Percentiles rank a stretch among this genome's conserved stretches.
These are phyloP conservation scores for Mollisia scopiformis DNA, from an alignment of 2,329 filamentous ascomycete species.

Conservation along the genomic window DNA sequence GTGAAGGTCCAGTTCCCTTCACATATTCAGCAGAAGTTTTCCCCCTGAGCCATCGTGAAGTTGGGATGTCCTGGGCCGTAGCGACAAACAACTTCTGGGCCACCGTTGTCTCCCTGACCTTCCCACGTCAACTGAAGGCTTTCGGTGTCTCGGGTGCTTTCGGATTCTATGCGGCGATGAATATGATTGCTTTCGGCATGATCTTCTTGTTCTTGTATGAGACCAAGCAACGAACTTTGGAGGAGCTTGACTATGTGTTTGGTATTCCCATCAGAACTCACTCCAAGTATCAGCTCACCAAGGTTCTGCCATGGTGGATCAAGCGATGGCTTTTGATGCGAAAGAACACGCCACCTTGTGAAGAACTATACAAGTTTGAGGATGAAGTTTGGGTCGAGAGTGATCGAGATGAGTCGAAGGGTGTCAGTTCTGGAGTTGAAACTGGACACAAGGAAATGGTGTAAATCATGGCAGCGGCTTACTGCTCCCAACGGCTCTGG, in stretches of 20 bases:
- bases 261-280: slow-evolving; percentile 31
- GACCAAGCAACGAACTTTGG: slow-evolving; percentile 51
- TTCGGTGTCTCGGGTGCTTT: slow-evolving; percentile 47
- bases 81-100: slow-evolving; percentile 63
- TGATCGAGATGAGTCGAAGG: slow-evolving; percentile 13
- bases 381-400: slow-evolving; percentile 17
- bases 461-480: neutral
- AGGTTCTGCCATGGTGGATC: slow-evolving; percentile 65
- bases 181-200: slow-evolving; percentile 54
- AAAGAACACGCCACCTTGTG: slow-evolving; percentile 11
- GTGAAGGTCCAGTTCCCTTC: slow-evolving; percentile 64
- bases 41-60: slow-evolving; percentile 63
- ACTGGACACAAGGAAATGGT: slow-evolving; percentile 16
- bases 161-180: slow-evolving; percentile 56
- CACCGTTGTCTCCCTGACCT: slow-evolving; percentile 62
- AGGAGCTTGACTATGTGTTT: slow-evolving; percentile 52
- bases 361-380: slow-evolving; percentile 24
- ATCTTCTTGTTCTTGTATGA: slow-evolving; percentile 60
- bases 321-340: slow-evolving; percentile 45
- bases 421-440: slow-evolving; percentile 10
- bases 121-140: slow-evolving; percentile 27
- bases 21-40: slow-evolving; percentile 65
- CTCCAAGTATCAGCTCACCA: slow-evolving; percentile 35
- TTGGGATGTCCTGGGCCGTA: slow-evolving; percentile 65
- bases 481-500: neutral